Conservation (phyloP, 306 rosid species). For the Echinosophora koreensis region DNA sequence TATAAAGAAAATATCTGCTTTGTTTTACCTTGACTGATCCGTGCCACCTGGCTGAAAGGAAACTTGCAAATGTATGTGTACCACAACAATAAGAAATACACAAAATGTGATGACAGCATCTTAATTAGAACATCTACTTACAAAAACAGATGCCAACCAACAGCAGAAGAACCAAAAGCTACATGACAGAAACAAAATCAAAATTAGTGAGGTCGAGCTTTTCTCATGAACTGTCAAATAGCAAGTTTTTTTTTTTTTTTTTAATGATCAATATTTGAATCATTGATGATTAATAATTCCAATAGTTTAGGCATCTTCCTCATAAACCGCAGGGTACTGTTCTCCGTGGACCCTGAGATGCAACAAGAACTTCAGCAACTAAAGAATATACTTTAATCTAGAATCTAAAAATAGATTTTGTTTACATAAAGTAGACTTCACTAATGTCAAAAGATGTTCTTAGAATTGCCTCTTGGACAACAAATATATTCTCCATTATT, state of each 20-base stretch:
- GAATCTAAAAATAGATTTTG: slow-evolving; percentile 14
- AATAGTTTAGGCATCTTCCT: slow-evolving; percentile 8
- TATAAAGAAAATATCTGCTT: neutral
- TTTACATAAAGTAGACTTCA: slow-evolving; percentile 29
- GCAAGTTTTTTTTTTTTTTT: slow-evolving; percentile 15
- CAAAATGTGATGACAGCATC: neutral
- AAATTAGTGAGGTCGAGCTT: neutral
- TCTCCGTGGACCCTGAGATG: slow-evolving; percentile 33
- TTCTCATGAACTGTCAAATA: slow-evolving; percentile 30
- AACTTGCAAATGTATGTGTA: neutral
- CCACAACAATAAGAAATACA: neutral
- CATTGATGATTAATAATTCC: neutral
- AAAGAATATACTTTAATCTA: slow-evolving; percentile 5
- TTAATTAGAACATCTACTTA: neutral
- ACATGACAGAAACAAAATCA: neutral
- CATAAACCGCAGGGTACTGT: neutral
- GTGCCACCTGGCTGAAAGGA: neutral
- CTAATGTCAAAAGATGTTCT: slow-evolving; percentile 39
- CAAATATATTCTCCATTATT: slow-evolving; percentile 43
- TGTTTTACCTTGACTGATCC: neutral
- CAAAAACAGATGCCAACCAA: neutral
- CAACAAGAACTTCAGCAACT: neutral
- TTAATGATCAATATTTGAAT: neutral
- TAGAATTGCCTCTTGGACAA: slow-evolving; percentile 27
- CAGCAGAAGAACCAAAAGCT: neutral